Conservation (phyloP, 805 yeast genomes). For the Schwanniomyces sp. region DNA sequence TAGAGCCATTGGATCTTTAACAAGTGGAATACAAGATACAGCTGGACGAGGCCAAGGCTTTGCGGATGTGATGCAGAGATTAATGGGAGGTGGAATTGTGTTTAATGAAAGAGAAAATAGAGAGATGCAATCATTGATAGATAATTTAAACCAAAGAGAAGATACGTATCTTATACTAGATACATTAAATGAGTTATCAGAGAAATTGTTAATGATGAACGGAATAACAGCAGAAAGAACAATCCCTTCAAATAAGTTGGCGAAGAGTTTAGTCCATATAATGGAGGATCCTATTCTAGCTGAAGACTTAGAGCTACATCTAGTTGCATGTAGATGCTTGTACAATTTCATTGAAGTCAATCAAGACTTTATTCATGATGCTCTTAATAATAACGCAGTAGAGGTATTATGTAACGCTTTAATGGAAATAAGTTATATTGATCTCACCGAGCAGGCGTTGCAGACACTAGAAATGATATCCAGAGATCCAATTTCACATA, state of each 20-base stretch:
- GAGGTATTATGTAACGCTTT: conserved; percentile 65
- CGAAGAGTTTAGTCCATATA: conserved; percentile 55
- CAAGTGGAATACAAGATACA: conserved; percentile 14
- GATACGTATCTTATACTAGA: conserved; percentile 65
- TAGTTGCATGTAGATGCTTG: conserved; percentile 81
- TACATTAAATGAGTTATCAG: conserved; percentile 63
- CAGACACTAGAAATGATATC: conserved; percentile 72
- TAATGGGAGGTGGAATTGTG: conserved; percentile 28
- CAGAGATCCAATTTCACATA: conserved; percentile 48
- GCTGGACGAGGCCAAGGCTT: conserved; percentile 15
- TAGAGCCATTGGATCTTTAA: conserved; percentile 23
- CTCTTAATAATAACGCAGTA: conserved; percentile 65
- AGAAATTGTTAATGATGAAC: conserved; percentile 67
- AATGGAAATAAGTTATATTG: conserved; percentile 77
- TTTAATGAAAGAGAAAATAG: conserved; percentile 20
- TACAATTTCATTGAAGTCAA: conserved; percentile 78
- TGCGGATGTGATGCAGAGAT: conserved; percentile 32
- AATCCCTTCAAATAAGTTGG: conserved; percentile 59
- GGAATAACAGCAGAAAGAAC: conserved; percentile 59
- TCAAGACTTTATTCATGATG: conserved; percentile 59
- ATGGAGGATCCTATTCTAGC: conserved; percentile 56
- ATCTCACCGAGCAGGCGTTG: conserved; percentile 87
- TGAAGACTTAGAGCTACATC: conserved; percentile 74
- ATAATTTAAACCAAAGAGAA: conserved; percentile 42
- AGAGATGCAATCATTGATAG: conserved; percentile 35